Evolutionary conservation across 2,329 filamentous ascomycete species (phyloP).

Genomic region (Cordyceps militaris): DNA sequence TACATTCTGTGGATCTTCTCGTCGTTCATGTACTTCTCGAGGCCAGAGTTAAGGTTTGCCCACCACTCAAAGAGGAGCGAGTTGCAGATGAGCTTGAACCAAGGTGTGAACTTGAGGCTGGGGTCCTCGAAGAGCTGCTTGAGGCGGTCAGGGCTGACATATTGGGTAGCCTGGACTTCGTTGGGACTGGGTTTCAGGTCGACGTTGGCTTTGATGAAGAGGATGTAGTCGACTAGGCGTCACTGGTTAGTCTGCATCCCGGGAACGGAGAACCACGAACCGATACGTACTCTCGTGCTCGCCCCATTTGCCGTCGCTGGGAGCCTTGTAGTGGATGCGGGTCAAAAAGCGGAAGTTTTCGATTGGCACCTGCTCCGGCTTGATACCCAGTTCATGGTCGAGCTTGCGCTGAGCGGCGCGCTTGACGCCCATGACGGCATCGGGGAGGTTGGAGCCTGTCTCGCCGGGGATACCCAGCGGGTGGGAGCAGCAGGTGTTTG

Average conservation of each 20-base stretch:
- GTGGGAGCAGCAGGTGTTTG: constrained; percentile 98
- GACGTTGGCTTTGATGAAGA: constrained; percentile 94
- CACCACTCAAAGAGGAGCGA: constrained; percentile 98
- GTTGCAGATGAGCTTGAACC: constrained; percentile 99
- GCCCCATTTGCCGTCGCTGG: constrained; percentile 95
- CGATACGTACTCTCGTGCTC: constrained; percentile 83
- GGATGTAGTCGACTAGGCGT: constrained; percentile 82
- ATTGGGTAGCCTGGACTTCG: constrained; percentile 79
- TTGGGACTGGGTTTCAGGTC: constrained; percentile 77
- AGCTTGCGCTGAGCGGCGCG: constrained; percentile 89
- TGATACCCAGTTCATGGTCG: constrained; percentile 90
- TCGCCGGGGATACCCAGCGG: constrained; percentile 86
- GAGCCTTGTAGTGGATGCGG: constrained; percentile 95
- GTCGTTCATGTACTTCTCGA: constrained; percentile 83
- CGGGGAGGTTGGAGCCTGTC: constrained; percentile 74
- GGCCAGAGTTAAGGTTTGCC: constrained; percentile 70
- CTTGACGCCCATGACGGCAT: constrained; percentile 80
- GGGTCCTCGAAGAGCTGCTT: constrained; percentile 80
- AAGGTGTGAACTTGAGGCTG: constrained; percentile 81
- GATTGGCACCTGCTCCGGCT: constrained; percentile 77
- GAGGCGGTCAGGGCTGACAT: constrained; percentile 74
- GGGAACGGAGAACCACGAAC: not conserved
- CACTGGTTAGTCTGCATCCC: not conserved
- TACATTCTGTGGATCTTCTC: constrained; percentile 80
- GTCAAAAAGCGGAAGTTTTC: constrained; percentile 92